Evolutionary conservation across 2,329 filamentous ascomycete genomes (phyloP), one percentile per base, ranked within the genome.

Genomic region (Hypomyces perniciosus): DNA sequence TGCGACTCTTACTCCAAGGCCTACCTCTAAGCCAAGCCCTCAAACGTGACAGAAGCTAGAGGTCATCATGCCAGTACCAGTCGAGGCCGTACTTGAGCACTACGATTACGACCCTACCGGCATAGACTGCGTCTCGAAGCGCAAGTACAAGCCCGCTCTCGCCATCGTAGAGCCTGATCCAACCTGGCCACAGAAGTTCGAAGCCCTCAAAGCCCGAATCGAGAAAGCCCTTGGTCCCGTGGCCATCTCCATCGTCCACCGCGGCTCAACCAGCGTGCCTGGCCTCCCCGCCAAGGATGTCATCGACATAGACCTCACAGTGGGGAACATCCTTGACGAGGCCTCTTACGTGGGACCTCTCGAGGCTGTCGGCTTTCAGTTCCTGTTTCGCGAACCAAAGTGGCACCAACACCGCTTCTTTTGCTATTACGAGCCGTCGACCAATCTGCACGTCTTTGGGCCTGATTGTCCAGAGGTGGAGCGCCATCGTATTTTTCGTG

Each of bases 321-420:
- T 80, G 6, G 44, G 57, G 3, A 65, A 76, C 44, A 52, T 68
- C 27, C 55, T 56, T 8, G 65, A 71, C 37, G 75, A 79, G 56
- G 59, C 54, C 2, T 59, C 61, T 1, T 79, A 78, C 53, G 72
- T 70, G 6, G 57, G 65, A 2, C 60, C 61, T 3, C 71, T 79
- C 4, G 72, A 77, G 56, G 54, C 57, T 0, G 67, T 59, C 0
- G 74, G 74, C 1, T 78, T 78, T 45, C 63, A 68, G 10, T 77
- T 78, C 44, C 61, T 75, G 1, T 10, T 68, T 0, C 69, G 77
- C 13, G 73, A 79, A 61, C 73, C 70, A 0, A 47, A 38, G 1
- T 79, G 74, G 74, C 65, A 77, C 52, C 61, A 70, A 37, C 77
- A 79, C 56, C 73, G 76, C 31, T 72, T 75, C 57, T 75, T 76